These are phyloP conservation scores for Sequoia sempervirens DNA, from an alignment of 75 land plant genomes.

Conservation along the genomic window DNA sequence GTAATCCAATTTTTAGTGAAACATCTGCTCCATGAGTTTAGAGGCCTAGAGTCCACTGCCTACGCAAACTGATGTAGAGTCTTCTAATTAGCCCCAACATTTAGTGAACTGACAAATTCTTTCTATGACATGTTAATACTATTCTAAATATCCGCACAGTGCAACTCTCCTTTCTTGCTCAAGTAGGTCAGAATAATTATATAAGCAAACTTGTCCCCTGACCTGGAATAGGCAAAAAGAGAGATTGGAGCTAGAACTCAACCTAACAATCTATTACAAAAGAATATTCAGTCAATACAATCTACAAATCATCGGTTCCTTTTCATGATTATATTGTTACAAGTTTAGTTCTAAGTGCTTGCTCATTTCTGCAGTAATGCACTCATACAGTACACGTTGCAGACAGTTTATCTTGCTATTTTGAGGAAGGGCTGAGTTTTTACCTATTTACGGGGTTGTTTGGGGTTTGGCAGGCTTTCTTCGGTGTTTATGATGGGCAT, in stretches of 20 bases:
- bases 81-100: not conserved
- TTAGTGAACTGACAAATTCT: not conserved
- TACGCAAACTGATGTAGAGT: not conserved
- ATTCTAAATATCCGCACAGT: not conserved
- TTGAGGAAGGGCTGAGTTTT: not conserved
- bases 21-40: not conserved
- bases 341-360: not conserved
- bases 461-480: slow-evolving; percentile 43
- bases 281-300: too few species aligned
- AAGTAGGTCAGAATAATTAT: too few species aligned
- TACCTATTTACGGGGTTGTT: not conserved
- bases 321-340: not conserved
- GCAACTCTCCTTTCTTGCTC: not conserved
- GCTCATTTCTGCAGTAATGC: not conserved
- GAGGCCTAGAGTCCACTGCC: not conserved
- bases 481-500: slow-evolving; percentile 78
- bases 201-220: not conserved
- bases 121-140: not conserved
- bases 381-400: too few species aligned
- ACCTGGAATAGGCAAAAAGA: not conserved
- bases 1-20: not conserved
- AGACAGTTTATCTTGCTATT: not conserved
- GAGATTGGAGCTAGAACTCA: not conserved
- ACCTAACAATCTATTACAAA: not conserved
- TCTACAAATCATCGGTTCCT: too few species aligned